Evolutionary conservation across 2,329 filamentous ascomycete species (phyloP).

Genomic region (Fusarium lyarnte): DNA sequence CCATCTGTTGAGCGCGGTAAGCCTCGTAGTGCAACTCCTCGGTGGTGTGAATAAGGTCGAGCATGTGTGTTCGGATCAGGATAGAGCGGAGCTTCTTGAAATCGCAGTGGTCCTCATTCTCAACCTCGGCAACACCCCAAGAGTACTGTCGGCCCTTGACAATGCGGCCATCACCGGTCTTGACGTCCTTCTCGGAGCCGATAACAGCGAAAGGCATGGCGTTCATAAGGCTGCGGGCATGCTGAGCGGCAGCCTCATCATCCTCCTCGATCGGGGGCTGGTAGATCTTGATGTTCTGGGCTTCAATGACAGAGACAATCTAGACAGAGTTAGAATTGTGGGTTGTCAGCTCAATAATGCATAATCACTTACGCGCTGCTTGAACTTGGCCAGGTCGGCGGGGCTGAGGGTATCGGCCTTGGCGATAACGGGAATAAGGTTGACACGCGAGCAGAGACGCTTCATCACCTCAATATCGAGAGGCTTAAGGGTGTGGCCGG

Average conservation of each 20-base stretch:
- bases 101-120: constrained; percentile 99
- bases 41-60: constrained; percentile 99
- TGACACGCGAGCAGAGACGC: constrained; percentile 96
- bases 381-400: constrained; percentile 90
- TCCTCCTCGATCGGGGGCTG: constrained; percentile 97
- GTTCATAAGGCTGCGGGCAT: constrained; percentile 92
- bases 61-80: constrained; percentile 98
- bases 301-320: constrained; percentile 95
- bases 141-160: constrained; percentile 99
- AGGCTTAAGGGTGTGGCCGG: constrained; percentile 97
- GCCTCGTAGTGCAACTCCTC: constrained; percentile 99
- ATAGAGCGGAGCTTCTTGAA: constrained; percentile 99
- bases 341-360: neutral
- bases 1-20: constrained; percentile 99
- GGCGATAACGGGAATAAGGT: constrained; percentile 97
- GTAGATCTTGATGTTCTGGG: constrained; percentile 99
- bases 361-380: constrained; percentile 77
- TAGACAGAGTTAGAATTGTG: constrained; percentile 50
- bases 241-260: constrained; percentile 93
- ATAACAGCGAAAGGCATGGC: constrained; percentile 99
- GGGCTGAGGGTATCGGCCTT: constrained; percentile 99
- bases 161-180: constrained; percentile 93
- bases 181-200: constrained; percentile 98
- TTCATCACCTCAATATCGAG: constrained; percentile 99
- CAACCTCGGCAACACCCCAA: constrained; percentile 98